Evolutionary conservation across 345 rosid genomes (phyloP), one percentile per base, ranked within the genome.

Genomic region (Sonneratia caseolaris): DNA sequence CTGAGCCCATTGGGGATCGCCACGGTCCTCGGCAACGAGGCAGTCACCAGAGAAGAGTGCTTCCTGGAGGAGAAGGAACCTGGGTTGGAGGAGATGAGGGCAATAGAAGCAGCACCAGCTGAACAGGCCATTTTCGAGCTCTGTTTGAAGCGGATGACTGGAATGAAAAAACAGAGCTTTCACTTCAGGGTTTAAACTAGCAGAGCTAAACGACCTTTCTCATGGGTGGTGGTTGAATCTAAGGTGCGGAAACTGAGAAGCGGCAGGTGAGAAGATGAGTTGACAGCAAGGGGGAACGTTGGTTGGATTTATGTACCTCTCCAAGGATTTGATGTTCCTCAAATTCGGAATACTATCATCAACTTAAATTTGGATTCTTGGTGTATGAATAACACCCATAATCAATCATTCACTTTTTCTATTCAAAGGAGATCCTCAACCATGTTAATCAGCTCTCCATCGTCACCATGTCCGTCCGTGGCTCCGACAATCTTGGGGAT

Each of bases 121-220:
- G 92, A 67, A 86, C 88, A 84, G 64, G 97, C 94, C 97, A 89
- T 91, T 65, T 53, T 49, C 3, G 11, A 57, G 77, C 37, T 49
- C 70, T 10, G 42, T 72, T 57, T 53, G 12, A 35, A 51, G 59
- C 59, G 37, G 27, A 53, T 8, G 48, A 64, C 18, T 14, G 45
- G 16, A 11, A 8, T 40, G 66, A 47, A 21, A 27, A 40, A 43
- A 40, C n/a, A 32, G 48, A 73, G 75, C 35, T 49, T 59, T 64
- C 45, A 15, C 15, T 12, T 59, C 36, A 11, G 18, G 53, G 53
- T 48, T 15, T 48, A 14, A 11, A 13, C 18, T 10, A 48, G 53
- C 15, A 13, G 53, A 1, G 3, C 12, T 40, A 40, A 40, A 40
- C 7, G 43, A 48, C 12, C 53, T 48, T 3, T 14, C 18, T 48